These are phyloP conservation scores for Aspergillus thermomutatus DNA, from an alignment of 2,329 filamentous ascomycete genomes.

Conservation along the genomic window DNA sequence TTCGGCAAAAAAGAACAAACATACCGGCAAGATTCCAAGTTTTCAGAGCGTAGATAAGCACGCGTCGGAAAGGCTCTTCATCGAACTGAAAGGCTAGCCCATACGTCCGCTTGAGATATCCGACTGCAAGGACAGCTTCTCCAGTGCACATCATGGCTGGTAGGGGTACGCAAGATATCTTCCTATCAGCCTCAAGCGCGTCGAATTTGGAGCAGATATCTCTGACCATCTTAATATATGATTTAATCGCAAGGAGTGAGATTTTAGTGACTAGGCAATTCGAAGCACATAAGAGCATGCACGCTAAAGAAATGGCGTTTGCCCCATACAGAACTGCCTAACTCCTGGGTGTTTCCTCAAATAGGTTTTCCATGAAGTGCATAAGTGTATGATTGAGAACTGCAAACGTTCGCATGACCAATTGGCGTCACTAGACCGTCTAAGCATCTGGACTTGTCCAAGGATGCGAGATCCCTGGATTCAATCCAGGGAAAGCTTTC, in stretches of 20 bases:
- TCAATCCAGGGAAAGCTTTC: background rate
- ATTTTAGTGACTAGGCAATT: background rate
- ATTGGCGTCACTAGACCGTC: background rate
- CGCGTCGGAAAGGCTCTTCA: background rate
- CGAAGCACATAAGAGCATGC: background rate
- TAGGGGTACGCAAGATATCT: slow-evolving; percentile 4
- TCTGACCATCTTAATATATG: slow-evolving; percentile 4
- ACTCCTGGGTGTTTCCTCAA: slow-evolving; percentile 1
- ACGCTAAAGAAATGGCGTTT: slow-evolving; percentile 1
- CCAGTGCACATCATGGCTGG: slow-evolving; percentile 1
- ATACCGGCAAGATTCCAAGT: background rate
- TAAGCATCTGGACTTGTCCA: slow-evolving; percentile 1
- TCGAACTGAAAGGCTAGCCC: background rate
- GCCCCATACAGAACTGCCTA: slow-evolving; percentile 2
- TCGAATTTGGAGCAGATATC: slow-evolving; percentile 6
- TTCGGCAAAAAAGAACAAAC: background rate
- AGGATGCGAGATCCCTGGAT: background rate
- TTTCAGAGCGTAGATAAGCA: background rate
- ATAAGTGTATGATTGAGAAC: background rate
- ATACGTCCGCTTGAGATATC: background rate
- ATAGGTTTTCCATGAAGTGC: background rate
- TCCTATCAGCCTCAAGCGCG: background rate
- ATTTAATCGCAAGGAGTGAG: background rate
- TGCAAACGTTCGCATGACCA: background rate
- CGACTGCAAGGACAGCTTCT: background rate